Evolutionary conservation across 202 grass and related monocot species (phyloP), one percentile per base, ranked within the genome.

Genomic region (Musa balbisiana): DNA sequence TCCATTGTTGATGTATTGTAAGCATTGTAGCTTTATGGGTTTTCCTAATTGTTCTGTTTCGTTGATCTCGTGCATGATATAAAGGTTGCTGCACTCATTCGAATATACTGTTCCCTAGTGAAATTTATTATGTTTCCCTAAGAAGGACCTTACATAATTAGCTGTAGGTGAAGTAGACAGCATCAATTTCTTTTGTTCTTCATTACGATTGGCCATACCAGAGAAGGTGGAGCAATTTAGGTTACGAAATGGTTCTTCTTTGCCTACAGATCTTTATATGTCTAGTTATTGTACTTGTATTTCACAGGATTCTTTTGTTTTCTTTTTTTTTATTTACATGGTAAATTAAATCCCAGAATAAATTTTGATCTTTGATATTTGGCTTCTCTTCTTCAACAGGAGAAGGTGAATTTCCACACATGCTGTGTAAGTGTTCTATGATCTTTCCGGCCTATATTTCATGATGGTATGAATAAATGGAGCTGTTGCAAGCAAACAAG

Each of bases 401-500:
- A 86, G 91, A 93, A 94, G 92, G 94, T 83, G 52, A 33, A 53
- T 24, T 69, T 66, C 66, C 67, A 67, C 51, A 52, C 14, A 67
- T 83, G 69, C 51, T 79, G 49, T 80, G 71, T 49, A 80, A 73
- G 52, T 82, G 77, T 84, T 24, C 87, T 84, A 43, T 21, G 21
- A 78, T 53, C 8, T 75, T 84, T 53, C 52, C 85, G 93, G 94
- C 91, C 94, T 73, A 66, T 89, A 33, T 98, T 98, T 89, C 94
- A 94, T 82, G 91, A 98, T 3, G 94, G 91, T 70, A 98, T 89
- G 91, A 98, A 98, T 85, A 85, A 98, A 76, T 98, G 94, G 94
- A 98, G 84, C 76, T 97, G 90, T 68, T 97, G 93, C 84, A 97
- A 93, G 82, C 84, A 94, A 88, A 85, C 74, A 98, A 98, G 94